These are phyloP conservation scores for Colletotrichum lupini DNA, from an alignment of 2,329 filamentous ascomycete genomes.

Conservation along the genomic window DNA sequence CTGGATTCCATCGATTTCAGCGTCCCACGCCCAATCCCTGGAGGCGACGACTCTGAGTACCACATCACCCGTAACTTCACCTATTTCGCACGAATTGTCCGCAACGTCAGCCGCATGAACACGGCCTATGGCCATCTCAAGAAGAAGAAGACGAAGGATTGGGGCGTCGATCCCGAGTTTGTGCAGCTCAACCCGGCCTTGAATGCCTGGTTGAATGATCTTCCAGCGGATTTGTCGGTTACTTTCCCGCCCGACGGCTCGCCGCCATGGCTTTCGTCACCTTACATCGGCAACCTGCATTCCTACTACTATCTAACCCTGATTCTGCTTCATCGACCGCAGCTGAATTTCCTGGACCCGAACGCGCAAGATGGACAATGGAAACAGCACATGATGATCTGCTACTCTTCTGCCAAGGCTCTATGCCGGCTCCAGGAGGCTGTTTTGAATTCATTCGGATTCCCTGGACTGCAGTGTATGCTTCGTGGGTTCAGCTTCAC, in stretches of 20 bases:
- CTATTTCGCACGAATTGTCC: conserved; percentile 81
- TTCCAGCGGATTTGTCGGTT: conserved; percentile 83
- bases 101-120: conserved; percentile 82
- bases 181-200: conserved; percentile 83
- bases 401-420: conserved; percentile 85
- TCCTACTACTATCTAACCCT: conserved; percentile 88
- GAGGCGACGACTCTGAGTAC: conserved; percentile 79
- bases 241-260: conserved; percentile 82
- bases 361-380: conserved; percentile 78
- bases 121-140: conserved; percentile 79
- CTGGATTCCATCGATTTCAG: conserved; percentile 81
- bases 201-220: conserved; percentile 77
- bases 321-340: conserved; percentile 89
- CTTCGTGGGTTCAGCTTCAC: conserved; percentile 94
- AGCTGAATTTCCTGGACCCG: conserved; percentile 82
- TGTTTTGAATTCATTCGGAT: conserved; percentile 79
- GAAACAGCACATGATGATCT: conserved; percentile 89
- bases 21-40: conserved; percentile 70
- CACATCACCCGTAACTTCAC: conserved; percentile 85
- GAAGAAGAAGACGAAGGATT: conserved; percentile 77
- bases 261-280: conserved; percentile 84
- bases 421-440: conserved; percentile 90
- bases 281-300: conserved; percentile 90
- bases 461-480: conserved; percentile 89
- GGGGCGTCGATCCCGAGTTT: conserved; percentile 88